phyloP scores from a whole-genome alignment of 192 early-diverging fungal genomes.

The Polychytrium aggregatum region DNA sequence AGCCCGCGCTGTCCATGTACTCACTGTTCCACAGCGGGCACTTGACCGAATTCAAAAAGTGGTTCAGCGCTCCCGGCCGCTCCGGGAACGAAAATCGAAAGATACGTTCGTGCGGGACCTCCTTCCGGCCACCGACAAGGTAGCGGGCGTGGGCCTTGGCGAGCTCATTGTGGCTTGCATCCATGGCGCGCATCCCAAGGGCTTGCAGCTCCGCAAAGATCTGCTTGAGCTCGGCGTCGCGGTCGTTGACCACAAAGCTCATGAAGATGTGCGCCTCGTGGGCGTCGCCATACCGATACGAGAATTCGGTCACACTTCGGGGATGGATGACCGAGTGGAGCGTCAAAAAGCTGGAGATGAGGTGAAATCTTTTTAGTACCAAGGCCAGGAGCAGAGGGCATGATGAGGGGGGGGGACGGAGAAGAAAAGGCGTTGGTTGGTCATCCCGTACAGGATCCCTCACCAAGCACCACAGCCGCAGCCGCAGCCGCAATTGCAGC shows the following conservation, averaged over 20 bases:
- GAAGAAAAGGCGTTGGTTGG: no score
- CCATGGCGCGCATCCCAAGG: conserved; percentile 58
- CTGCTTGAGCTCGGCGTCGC: conserved; percentile 51
- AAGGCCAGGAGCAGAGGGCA: neutral
- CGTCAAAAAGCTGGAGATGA: conserved; percentile 47
- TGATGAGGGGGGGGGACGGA: no score
- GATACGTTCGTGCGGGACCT: conserved; percentile 72
- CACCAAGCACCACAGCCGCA: no score
- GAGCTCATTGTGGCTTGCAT: conserved; percentile 80
- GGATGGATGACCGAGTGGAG: conserved; percentile 74
- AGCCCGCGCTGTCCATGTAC: no score
- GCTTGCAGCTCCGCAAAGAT: conserved; percentile 51
- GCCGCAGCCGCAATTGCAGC: no score
- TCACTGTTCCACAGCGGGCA: conserved; percentile 21
- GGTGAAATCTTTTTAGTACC: neutral
- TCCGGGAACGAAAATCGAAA: conserved; percentile 96
- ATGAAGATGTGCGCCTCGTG: conserved; percentile 78
- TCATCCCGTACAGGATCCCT: no score
- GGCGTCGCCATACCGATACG: conserved; percentile 73
- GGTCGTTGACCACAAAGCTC: conserved; percentile 70
- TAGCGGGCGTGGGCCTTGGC: conserved; percentile 96
- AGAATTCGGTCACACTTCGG: conserved; percentile 82
- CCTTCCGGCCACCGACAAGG: conserved; percentile 75
- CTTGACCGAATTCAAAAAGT: conserved; percentile 64
- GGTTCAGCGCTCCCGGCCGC: conserved; percentile 79